phyloP scores from a whole-genome alignment of 202 grass and related monocot species.

The Brachypodium distachyon region DNA sequence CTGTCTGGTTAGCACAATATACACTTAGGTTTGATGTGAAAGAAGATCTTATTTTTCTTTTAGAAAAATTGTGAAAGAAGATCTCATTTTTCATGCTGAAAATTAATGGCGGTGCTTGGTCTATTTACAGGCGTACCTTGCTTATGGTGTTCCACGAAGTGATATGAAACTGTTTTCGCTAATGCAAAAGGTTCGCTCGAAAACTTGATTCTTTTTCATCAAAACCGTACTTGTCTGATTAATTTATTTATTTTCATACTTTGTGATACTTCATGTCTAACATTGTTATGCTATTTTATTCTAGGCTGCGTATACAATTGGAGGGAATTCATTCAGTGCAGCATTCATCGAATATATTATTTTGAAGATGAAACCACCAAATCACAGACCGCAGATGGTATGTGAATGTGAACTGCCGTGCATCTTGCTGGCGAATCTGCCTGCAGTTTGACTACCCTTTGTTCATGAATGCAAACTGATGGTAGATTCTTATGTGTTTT shows the following conservation, averaged over 20 bases:
- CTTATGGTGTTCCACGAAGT: conserved; percentile 87
- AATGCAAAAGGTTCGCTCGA: conserved; percentile 82
- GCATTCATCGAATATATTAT: conserved; percentile 86
- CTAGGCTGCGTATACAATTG: conserved; percentile 83
- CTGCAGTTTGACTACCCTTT: background rate
- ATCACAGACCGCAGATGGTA: conserved; percentile 89
- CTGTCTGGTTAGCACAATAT: background rate
- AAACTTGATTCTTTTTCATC: background rate
- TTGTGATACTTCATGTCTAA: background rate
- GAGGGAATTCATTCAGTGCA: conserved; percentile 81
- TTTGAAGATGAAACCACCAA: conserved; percentile 83
- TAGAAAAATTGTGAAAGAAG: background rate
- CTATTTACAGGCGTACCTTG: conserved; percentile 74
- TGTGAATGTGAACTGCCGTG: background rate
- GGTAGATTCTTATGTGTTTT: conserved; percentile 8
- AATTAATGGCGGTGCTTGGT: background rate
- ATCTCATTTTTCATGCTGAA: background rate
- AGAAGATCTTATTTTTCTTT: too few relatives aligned
- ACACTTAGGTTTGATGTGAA: background rate
- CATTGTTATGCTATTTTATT: background rate
- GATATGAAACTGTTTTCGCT: conserved; percentile 87
- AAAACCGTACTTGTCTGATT: background rate
- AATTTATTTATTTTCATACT: background rate
- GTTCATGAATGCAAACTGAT: background rate
- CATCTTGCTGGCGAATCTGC: background rate